phyloP scores from a whole-genome alignment of 495 filamentous ascomycete genomes.

The Podospora comata region DNA sequence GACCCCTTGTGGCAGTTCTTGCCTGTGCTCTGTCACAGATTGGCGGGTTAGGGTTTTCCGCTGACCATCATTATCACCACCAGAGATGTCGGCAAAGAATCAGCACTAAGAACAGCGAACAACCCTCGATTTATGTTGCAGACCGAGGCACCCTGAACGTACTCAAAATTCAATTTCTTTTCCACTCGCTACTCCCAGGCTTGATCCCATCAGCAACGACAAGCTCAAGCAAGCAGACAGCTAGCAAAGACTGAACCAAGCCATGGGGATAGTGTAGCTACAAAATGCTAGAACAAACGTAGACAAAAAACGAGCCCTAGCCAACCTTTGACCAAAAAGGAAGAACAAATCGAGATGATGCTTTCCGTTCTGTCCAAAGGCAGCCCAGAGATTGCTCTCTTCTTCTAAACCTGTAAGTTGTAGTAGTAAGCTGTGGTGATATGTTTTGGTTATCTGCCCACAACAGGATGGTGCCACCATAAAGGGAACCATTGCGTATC shows the following conservation, averaged over 20 bases:
- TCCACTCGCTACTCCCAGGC: background rate
- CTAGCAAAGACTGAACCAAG: background rate
- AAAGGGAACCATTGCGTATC: background rate
- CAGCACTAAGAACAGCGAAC: background rate
- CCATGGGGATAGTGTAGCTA: background rate
- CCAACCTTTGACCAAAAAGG: background rate
- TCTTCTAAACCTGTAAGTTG: slow-evolving; percentile 17
- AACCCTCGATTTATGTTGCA: background rate
- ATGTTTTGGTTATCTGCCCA: background rate
- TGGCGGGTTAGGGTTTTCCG: slow-evolving; percentile 2
- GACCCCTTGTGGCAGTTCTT: background rate
- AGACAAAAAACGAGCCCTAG: background rate
- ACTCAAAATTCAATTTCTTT: background rate
- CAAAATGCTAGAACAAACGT: background rate
- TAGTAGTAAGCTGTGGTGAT: slow-evolving; percentile 2
- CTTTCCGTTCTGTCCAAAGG: slow-evolving; percentile 6
- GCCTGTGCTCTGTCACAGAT: background rate
- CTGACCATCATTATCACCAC: background rate
- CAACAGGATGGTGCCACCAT: background rate
- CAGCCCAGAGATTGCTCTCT: slow-evolving; percentile 30
- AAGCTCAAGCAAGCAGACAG: background rate
- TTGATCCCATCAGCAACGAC: background rate
- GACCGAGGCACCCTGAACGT: background rate
- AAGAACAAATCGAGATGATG: background rate
- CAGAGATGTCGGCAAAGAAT: background rate